phyloP scores from a whole-genome alignment of 768 basidiomycete genomes.

The Serpula lacrymans region DNA sequence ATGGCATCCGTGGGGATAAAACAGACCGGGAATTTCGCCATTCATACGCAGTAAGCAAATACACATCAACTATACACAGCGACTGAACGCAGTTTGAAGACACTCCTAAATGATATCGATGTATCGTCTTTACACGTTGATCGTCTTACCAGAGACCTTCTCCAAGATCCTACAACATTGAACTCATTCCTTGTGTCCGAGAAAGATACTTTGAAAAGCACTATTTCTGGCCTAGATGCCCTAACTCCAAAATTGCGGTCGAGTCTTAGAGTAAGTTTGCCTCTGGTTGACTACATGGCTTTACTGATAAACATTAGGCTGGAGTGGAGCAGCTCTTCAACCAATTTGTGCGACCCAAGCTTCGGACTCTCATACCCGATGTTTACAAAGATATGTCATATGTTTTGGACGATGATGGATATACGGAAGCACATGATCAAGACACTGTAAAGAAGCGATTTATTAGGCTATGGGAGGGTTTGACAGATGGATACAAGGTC shows the following conservation, averaged over 20 bases:
- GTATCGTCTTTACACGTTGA: slow-evolving; percentile 88
- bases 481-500: slow-evolving; percentile 88
- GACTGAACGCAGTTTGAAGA: slow-evolving; percentile 41
- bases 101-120: slow-evolving; percentile 91
- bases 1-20: slow-evolving; percentile 62
- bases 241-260: slow-evolving; percentile 64
- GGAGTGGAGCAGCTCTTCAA: slow-evolving; percentile 96
- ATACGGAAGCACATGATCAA: slow-evolving; percentile 78
- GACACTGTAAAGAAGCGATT: slow-evolving; percentile 90
- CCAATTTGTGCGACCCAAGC: slow-evolving; percentile 82
- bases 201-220: slow-evolving; percentile 43
- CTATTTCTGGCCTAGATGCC: slow-evolving; percentile 48
- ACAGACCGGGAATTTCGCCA: slow-evolving; percentile 75
- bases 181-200: slow-evolving; percentile 70
- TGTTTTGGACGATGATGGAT: slow-evolving; percentile 83
- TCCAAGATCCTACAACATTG: slow-evolving; percentile 46
- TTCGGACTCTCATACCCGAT: slow-evolving; percentile 81
- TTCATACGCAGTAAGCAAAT: slow-evolving; percentile 73
- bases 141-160: slow-evolving; percentile 67
- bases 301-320: slow-evolving; percentile 40
- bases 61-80: slow-evolving; percentile 1
- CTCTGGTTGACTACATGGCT: neutral
- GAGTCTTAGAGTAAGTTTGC: slow-evolving; percentile 61
- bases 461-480: slow-evolving; percentile 79
- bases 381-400: slow-evolving; percentile 91